Conservation (phyloP, 2,329 filamentous ascomycete species). For the Beauveria rudraprayagi region DNA sequence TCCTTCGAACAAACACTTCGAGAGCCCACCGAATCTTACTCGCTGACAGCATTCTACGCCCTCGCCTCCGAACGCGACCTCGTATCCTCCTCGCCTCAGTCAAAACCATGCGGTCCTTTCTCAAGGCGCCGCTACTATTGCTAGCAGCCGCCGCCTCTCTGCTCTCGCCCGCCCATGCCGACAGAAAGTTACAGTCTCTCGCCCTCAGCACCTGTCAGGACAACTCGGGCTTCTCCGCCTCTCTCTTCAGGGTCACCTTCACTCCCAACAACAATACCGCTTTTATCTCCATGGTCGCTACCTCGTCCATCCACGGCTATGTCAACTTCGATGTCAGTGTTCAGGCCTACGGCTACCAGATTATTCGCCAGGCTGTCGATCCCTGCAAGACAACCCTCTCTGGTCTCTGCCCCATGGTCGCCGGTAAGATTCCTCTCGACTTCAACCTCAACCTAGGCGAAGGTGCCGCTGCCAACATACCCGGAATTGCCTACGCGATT, state of each 20-base stretch:
- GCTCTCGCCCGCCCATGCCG: conserved; percentile 44
- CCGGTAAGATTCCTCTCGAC: conserved; percentile 68
- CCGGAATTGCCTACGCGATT: conserved; percentile 78
- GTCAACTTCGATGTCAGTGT: conserved; percentile 70
- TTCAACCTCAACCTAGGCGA: conserved; percentile 57
- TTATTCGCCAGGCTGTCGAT: conserved; percentile 59
- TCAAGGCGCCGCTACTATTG: conserved; percentile 36
- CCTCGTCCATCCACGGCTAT: conserved; percentile 74
- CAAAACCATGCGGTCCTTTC: conserved; percentile 37
- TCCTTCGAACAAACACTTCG: neutral
- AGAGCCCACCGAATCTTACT: neutral
- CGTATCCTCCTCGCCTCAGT: neutral
- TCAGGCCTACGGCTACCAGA: conserved; percentile 73
- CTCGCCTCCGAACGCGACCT: neutral
- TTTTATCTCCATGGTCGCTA: conserved; percentile 66
- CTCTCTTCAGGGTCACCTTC: conserved; percentile 78
- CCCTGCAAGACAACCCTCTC: conserved; percentile 64
- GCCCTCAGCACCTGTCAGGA: conserved; percentile 80
- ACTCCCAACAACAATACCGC: conserved; percentile 68
- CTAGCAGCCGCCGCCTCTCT: conserved; percentile 37
- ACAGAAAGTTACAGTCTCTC: conserved; percentile 66
- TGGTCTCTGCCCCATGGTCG: conserved; percentile 85
- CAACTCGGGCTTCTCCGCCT: conserved; percentile 79
- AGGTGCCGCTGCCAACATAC: conserved; percentile 57
- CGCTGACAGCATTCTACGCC: neutral